Evolutionary conservation across 768 basidiomycete species (phyloP), one percentile per base, ranked within the genome.

Genomic region (Collybia nuda): DNA sequence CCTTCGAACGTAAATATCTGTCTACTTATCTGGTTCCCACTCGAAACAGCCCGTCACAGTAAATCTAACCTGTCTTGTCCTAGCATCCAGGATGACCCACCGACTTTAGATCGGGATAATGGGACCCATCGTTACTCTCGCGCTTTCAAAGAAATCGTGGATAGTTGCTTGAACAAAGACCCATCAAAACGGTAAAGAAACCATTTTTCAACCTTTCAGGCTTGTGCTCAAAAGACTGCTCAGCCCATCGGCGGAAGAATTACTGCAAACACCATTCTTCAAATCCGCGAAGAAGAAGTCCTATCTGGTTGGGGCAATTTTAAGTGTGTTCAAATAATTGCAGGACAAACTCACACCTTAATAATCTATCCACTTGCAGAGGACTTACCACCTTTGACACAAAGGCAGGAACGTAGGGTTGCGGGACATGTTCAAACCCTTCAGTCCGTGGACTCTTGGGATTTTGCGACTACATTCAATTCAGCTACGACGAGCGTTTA

Each of bases 261-360:
- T 97, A n/a, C 73, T 95, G 3, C 80, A 85, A 51, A 84, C 81
- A 9, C 75, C 82, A 1, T 93, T 95, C 65, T 91, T 98, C 72
- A 88, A 77, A 64, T 69, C 67, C 22, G 82, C 91, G 3, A 93
- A 90, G 73, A 89, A 85, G 71, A 86, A 85, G 62, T 75, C 78
- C 3, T 88, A 86, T 68, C 79, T 98, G 15, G 86, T 93, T 23
- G 79, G 81, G 47, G 77, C 85, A 17, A 85, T 97, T 54, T 67
- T 98, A 19, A 78, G 84, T 86, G 58, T 15, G 74, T 61, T 26
- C 45, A 50, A 50, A 50, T 32, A 14, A 32, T 32, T 2, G 12
- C 12, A 14, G 32, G 32, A 5, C 32, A 32, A 11, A 11, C 3
- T 26, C 37, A 8, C 23, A 39, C 17, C n/a, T 32, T 39, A 41